Conservation (phyloP, 129 eudicot genomes). For the Artemisia argyi region DNA sequence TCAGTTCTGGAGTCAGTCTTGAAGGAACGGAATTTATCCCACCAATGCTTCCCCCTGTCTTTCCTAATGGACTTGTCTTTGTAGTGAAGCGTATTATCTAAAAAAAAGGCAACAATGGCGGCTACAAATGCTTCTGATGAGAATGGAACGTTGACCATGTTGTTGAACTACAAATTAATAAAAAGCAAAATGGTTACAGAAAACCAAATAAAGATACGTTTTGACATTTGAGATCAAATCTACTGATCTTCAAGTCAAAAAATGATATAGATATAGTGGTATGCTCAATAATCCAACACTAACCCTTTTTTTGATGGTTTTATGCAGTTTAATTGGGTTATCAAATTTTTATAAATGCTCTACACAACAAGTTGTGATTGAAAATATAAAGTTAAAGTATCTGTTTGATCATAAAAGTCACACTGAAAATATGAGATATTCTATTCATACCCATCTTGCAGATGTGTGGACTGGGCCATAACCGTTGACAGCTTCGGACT, state of each 20-base stretch:
- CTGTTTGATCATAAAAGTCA: constrained; percentile 3
- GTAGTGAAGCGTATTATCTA: constrained; percentile 57
- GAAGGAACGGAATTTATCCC: constrained; percentile 62
- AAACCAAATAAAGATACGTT: neutral
- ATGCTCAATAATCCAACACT: neutral
- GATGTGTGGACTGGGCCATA: constrained; percentile 58
- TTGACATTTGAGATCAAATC: constrained; percentile 21
- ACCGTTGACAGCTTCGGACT: constrained; percentile 47
- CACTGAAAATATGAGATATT: neutral
- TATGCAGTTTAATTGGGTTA: neutral
- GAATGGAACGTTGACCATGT: constrained; percentile 55
- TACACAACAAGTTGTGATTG: neutral
- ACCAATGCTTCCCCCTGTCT: constrained; percentile 63
- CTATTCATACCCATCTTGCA: constrained; percentile 56
- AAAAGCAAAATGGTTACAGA: neutral
- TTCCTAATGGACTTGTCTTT: constrained; percentile 45
- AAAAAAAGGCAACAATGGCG: constrained; percentile 48
- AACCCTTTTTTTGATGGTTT: neutral
- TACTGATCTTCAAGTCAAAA: neutral
- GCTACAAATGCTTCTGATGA: constrained; percentile 68
- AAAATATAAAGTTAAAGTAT: neutral
- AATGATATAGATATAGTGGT: neutral
- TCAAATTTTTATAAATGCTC: neutral
- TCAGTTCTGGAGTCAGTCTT: constrained; percentile 57
- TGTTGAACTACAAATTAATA: constrained; percentile 46